phyloP scores from a whole-genome alignment of 2,329 filamentous ascomycete genomes.

The Polychaeton citri region DNA sequence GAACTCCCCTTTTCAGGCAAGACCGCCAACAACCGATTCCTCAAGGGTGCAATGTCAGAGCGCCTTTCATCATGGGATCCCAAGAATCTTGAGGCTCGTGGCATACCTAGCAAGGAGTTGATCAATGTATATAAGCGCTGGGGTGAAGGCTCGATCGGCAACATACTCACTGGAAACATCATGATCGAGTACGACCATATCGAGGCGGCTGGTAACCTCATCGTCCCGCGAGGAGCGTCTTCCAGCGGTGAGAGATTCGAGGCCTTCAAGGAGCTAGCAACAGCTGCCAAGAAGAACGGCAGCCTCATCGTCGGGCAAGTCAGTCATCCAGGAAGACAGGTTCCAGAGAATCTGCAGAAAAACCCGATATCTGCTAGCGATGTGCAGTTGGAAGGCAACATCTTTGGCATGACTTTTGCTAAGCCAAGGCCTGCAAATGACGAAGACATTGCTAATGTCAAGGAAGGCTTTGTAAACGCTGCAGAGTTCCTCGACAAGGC shows the following conservation, averaged over 20 bases:
- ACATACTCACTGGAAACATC: slow-evolving; percentile 50
- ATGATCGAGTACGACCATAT: slow-evolving; percentile 50
- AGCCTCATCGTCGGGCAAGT: slow-evolving; percentile 48
- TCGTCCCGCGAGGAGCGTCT: slow-evolving; percentile 41
- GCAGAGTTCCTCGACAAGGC: slow-evolving; percentile 50
- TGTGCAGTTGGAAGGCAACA: slow-evolving; percentile 29
- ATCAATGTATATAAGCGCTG: slow-evolving; percentile 48
- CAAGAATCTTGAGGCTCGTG: slow-evolving; percentile 37
- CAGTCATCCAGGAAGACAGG: slow-evolving; percentile 49
- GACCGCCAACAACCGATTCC: slow-evolving; percentile 49
- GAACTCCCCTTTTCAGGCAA: slow-evolving; percentile 36
- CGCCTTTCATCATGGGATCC: slow-evolving; percentile 47
- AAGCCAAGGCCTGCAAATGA: slow-evolving; percentile 41
- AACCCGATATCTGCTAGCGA: slow-evolving; percentile 40
- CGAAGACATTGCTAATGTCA: slow-evolving; percentile 42
- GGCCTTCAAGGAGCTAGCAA: slow-evolving; percentile 43
- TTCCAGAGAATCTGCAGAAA: slow-evolving; percentile 30
- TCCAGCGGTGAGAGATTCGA: slow-evolving; percentile 47
- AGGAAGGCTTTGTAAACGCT: slow-evolving; percentile 48
- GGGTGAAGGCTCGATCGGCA: slow-evolving; percentile 44
- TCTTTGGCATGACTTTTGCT: slow-evolving; percentile 38
- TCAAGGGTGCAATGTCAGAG: slow-evolving; percentile 58
- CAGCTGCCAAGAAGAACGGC: slow-evolving; percentile 42
- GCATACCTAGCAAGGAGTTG: slow-evolving; percentile 39
- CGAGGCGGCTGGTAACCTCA: slow-evolving; percentile 42